Base-by-base conservation (phyloP, 148 eudicot species). In the Cornus controversa region DNA sequence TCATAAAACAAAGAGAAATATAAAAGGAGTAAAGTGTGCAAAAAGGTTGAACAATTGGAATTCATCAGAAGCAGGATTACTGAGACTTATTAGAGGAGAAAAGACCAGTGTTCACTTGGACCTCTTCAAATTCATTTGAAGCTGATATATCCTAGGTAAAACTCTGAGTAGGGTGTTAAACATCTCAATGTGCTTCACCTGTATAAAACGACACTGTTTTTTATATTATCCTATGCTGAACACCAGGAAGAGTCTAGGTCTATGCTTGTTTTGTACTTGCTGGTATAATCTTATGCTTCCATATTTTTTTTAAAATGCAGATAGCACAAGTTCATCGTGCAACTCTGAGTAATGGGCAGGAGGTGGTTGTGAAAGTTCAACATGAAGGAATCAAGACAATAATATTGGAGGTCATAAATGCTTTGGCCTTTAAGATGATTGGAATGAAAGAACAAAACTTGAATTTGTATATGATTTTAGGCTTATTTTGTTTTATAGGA, bases 291-390 rank as follows among this genome's bases (percentile, higher is more conserved):
- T 60, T 71, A 45, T 69, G 15, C 10, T 45, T 69, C 9, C 71
- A 42, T 53, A 11, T 66, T 73, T 31, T 64, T 64, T 29, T 60
- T 72, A 77, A 70, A 40, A n/a, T 80, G 82, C 89, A 96, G 99
- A 93, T 96, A 79, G 99, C 98, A 69, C 99, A 96, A 86, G 99
- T 96, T 86, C 99, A 96, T 89, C 97, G 99, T 78, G 99, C 99
- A 63, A 92, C 97, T 73, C 83, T 96, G 75, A 83, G 47, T 76
- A 83, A 92, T 85, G 97, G 97, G 73, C 87, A 83, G 78, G 96
- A 96, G 79, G 98, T 96, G 75, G 98, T 96, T 74, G 95, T 93
- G 66, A 96, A 96, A 87, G 98, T 93, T 83, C 98, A 93, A 81
- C 99, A 96, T 82, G 92, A 90, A 20, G 98, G 97, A 58, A 85